Evolutionary conservation across 2,329 filamentous ascomycete genomes (phyloP), one percentile per base, ranked within the genome.

Genomic region (Fusarium keratoplasticum): DNA sequence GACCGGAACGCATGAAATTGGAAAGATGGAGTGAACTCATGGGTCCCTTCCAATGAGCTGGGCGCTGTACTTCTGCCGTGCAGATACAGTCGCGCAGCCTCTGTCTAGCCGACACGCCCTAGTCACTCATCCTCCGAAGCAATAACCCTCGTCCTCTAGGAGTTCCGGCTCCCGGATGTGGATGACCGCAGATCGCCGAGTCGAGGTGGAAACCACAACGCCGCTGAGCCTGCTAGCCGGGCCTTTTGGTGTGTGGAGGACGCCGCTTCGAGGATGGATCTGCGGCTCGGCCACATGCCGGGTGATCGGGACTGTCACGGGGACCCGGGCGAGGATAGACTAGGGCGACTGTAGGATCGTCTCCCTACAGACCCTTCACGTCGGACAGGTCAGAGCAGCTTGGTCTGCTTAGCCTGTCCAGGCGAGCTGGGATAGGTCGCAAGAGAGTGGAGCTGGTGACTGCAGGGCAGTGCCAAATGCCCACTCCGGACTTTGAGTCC

Each of bases 41-140:
- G 76, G 77, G 66, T 68, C 66, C 74, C 74, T 76, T 75, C 71
- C 73, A 73, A 76, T 72, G 80, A 81, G 79, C 78, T 80, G 77
- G 76, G 76, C 75, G 66, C 62, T 72, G 71, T 61, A 63, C 62
- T 63, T 77, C 77, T 82, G 83, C 83, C 74, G 82, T 60, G 78
- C 81, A 79, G 80, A 70, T 72, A 74, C 67, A 70, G 76, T 64
- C 71, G 77, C 73, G 57, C 66, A 67, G 73, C 64, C 76, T 77
- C 71, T 74, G 66, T 71, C 74, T 78, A 62, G 69, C 64, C 76
- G 70, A 76, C 62, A 66, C 66, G 72, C 70, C 71, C 66, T 71
- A 55, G 63, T 68, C 33, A 61, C 42, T 16, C 47, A 63, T 64
- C 68, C 63, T 55, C 58, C 16, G 47, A 20, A 40, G 25, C 25